Conservation (phyloP, 495 filamentous ascomycete species). For the Schizothecium vesticola region DNA sequence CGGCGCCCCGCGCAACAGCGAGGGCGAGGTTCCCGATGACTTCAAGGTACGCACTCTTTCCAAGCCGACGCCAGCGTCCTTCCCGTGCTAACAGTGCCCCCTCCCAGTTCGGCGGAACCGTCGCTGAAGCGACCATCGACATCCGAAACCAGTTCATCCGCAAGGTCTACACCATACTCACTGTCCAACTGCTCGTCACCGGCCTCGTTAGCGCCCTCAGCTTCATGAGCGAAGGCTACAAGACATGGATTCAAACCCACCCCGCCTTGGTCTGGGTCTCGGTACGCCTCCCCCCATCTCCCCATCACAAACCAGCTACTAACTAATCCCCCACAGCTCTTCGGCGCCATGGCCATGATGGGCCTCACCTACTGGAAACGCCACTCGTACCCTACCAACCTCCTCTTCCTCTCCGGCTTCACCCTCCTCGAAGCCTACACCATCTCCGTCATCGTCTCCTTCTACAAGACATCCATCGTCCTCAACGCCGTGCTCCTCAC, state of each 20-base stretch:
- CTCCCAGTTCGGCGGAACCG: conserved; percentile 73
- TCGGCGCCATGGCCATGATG: conserved; percentile 77
- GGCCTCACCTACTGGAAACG: conserved; percentile 95
- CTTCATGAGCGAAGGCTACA: conserved; percentile 78
- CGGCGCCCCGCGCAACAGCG: conserved; percentile 62
- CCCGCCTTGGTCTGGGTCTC: conserved; percentile 80
- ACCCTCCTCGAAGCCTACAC: conserved; percentile 91
- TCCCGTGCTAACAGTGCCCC: neutral
- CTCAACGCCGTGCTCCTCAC: conserved; percentile 88
- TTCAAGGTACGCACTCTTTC: conserved; percentile 65
- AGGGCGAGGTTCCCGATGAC: conserved; percentile 93
- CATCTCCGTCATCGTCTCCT: conserved; percentile 84
- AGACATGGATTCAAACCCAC: conserved; percentile 79
- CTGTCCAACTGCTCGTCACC: conserved; percentile 83
- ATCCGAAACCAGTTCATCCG: conserved; percentile 97
- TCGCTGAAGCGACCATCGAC: conserved; percentile 87
- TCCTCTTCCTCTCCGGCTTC: conserved; percentile 88
- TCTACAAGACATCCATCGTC: conserved; percentile 75
- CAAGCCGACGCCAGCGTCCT: neutral
- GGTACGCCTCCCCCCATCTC: conserved; percentile 29
- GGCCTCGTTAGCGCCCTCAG: conserved; percentile 72
- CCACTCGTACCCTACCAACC: conserved; percentile 91
- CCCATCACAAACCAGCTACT: neutral
- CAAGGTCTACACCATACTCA: conserved; percentile 60
- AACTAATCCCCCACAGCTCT: conserved; percentile 41